Evolutionary conservation across 345 rosid species (phyloP).

Genomic region (Noccaea bulbosa): DNA sequence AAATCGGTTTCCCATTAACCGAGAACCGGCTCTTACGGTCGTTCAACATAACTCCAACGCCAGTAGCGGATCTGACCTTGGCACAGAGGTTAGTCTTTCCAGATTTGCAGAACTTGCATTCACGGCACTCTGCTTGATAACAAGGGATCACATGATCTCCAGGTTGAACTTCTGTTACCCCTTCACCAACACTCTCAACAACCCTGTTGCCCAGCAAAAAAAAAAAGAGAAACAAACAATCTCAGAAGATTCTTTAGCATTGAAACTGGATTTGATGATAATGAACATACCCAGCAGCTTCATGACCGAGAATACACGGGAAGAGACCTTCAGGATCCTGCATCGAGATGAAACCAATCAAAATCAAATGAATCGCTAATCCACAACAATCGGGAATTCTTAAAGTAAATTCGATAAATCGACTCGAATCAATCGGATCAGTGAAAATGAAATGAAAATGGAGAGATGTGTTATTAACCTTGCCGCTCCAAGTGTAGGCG

Average conservation of each 20-base stretch:
- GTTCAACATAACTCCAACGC: slow-evolving; percentile 94
- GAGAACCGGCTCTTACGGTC: slow-evolving; percentile 90
- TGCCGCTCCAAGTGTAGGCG: slow-evolving; percentile 99
- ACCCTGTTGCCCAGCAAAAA: slow-evolving; percentile 57
- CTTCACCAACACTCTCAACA: slow-evolving; percentile 99
- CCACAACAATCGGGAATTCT: neutral
- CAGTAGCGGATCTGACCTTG: slow-evolving; percentile 90
- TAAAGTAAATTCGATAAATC: neutral
- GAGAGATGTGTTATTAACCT: slow-evolving; percentile 52
- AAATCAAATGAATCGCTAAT: neutral
- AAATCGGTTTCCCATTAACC: slow-evolving; percentile 78
- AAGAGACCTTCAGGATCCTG: slow-evolving; percentile 97
- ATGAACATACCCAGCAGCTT: slow-evolving; percentile 85
- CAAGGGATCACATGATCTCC: slow-evolving; percentile 99
- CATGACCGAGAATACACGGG: slow-evolving; percentile 97
- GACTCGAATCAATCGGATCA: neutral
- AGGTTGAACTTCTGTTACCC: slow-evolving; percentile 84
- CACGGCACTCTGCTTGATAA: slow-evolving; percentile 98
- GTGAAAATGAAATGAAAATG: neutral
- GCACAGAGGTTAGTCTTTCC: slow-evolving; percentile 99
- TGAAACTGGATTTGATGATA: slow-evolving; percentile 9
- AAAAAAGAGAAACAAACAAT: neutral
- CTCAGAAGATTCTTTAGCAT: neutral
- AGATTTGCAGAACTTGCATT: slow-evolving; percentile 96
- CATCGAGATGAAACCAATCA: slow-evolving; percentile 27